These are phyloP conservation scores for Byssochlamys sp. DNA, from an alignment of 2,329 filamentous ascomycete species.

Conservation along the genomic window DNA sequence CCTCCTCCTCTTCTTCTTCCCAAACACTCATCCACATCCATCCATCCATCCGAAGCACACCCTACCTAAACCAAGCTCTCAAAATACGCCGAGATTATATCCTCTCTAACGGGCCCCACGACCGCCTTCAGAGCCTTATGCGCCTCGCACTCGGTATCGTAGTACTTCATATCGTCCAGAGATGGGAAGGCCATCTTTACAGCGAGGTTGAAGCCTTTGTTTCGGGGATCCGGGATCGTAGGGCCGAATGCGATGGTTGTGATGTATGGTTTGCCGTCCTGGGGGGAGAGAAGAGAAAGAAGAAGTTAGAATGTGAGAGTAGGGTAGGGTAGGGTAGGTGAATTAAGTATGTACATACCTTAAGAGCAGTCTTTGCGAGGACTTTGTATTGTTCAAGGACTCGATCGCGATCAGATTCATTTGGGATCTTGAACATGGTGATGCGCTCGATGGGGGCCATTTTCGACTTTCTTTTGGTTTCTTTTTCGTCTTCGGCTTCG, in stretches of 20 bases:
- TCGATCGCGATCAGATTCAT: slow-evolving; percentile 34
- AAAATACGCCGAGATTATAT: slow-evolving; percentile 29
- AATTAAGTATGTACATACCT: slow-evolving; percentile 22
- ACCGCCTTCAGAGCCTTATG: slow-evolving; percentile 41
- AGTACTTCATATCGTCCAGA: slow-evolving; percentile 60
- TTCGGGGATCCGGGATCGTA: slow-evolving; percentile 49
- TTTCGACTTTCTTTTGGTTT: slow-evolving; percentile 1
- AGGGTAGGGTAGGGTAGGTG: background rate
- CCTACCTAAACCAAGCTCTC: slow-evolving; percentile 24
- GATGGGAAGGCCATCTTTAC: slow-evolving; percentile 55
- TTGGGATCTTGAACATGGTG: slow-evolving; percentile 46
- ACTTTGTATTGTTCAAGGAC: slow-evolving; percentile 38
- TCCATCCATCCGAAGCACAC: slow-evolving; percentile 47
- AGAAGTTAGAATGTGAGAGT: background rate
- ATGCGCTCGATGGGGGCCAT: slow-evolving; percentile 41
- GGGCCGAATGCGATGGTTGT: slow-evolving; percentile 47
- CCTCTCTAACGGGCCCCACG: slow-evolving; percentile 22
- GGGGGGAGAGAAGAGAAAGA: background rate
- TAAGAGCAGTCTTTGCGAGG: slow-evolving; percentile 34
- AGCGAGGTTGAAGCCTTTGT: slow-evolving; percentile 57
- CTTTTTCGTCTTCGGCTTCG: background rate
- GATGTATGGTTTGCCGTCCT: slow-evolving; percentile 67
- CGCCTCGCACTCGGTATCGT: slow-evolving; percentile 51
- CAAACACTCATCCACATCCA: no score
- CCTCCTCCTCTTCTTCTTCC: background rate